A percentile compares a stretch with the other conserved stretches of the same genome.
Evolutionary conservation across 1,139 yeast genomes (phyloP).

Genomic region (Suhomyces taliae): DNA sequence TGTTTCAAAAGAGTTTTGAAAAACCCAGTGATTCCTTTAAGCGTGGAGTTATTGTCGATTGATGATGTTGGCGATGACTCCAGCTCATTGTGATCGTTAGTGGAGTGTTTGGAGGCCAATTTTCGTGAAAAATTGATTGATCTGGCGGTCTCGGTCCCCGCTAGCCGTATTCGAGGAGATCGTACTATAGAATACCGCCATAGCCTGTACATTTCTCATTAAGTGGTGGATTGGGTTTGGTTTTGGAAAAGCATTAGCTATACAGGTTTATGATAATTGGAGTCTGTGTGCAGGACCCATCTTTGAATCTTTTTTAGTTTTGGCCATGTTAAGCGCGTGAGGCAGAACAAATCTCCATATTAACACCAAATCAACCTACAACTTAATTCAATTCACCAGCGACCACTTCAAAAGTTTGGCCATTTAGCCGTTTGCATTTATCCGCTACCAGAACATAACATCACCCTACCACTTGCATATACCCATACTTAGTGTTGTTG

Average conservation of each 20-base stretch:
- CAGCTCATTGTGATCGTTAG: background rate
- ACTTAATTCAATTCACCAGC: too few relatives aligned
- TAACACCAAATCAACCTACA: too few relatives aligned
- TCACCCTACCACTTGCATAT: too few relatives aligned
- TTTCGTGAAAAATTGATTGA: background rate
- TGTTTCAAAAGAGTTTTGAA: conserved; percentile 10
- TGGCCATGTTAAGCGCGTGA: too few relatives aligned
- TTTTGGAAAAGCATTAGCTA: background rate
- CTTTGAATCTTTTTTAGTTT: too few relatives aligned
- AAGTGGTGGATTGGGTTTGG: background rate
- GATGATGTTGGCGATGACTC: background rate
- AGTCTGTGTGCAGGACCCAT: conserved; percentile 1
- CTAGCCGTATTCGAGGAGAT: conserved; percentile 3
- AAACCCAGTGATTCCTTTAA: conserved; percentile 4
- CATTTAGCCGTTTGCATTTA: too few relatives aligned
- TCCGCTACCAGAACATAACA: too few relatives aligned
- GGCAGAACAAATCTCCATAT: too few relatives aligned
- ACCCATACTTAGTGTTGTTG: too few relatives aligned
- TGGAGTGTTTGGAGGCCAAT: background rate
- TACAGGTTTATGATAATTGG: background rate
- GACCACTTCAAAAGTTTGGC: too few relatives aligned
- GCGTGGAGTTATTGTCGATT: background rate
- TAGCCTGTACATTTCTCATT: conserved; percentile 1
- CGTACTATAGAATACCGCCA: conserved; percentile 3
- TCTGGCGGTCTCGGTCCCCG: background rate